Base-by-base conservation (phyloP, 2,329 filamentous ascomycete species). In the Fusarium mangiferae region DNA sequence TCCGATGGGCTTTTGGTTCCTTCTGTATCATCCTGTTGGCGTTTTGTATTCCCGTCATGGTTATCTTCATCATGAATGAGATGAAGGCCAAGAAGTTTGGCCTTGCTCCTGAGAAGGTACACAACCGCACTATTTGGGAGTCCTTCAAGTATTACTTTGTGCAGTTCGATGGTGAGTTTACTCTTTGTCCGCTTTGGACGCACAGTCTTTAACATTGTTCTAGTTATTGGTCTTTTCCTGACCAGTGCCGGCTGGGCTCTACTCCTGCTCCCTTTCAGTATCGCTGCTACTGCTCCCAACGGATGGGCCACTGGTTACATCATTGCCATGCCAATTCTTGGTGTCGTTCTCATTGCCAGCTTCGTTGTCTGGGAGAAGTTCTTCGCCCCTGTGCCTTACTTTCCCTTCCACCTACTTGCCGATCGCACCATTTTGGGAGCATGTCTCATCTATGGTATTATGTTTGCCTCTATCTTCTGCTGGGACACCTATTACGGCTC, bases 21-120 rank as follows among this genome's bases (percentile, higher is more conserved):
- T 93, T 91, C 80, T 84, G 86, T 62, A 90, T 93, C 76, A 88
- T 93, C 68, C 77, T 90, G 20, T 86, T 90, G 10, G 84, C 86
- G n/a, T 87, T 84, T 61, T 80, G 78, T 41, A 62, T 82, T 15
- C 84, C 84, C 3, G 78, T 84, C 13, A 73, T 79, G 22, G 51
- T 77, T 17, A 75, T 84, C 60, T 80, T 86, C 49, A 70, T 82
- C 30, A 59, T 79, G 51, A 80, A 78, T 68, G 81, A 58, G 74
- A 79, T 84, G 35, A 70, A 66, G 17, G 68, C 68, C 22, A 66
- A 65, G 55, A 61, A 65, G 39, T 35, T 60, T 22, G 61, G 61
- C 13, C 14, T 70, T 26, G 54, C 58, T 4, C 45, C 44, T 15
- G 57, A 60, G 36, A 44, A 70, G 51, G 36, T 46, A 17, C 58